Evolutionary conservation across 805 yeast genomes (phyloP).

Genomic region (Zygosaccharomyces bisporus): DNA sequence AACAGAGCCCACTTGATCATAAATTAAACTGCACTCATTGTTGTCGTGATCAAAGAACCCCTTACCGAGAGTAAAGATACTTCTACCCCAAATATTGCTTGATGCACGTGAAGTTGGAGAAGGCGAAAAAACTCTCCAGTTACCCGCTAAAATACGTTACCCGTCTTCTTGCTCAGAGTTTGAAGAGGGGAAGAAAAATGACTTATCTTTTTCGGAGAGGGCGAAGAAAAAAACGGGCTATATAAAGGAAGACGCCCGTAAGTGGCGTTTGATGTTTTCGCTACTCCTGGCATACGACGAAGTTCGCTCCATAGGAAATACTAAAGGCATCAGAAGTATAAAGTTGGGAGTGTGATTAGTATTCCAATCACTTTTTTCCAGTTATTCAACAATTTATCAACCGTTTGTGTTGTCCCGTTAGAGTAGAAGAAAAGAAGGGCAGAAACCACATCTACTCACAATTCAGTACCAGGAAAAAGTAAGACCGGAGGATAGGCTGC

Average conservation of each 20-base stretch:
- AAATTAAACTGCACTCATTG: too few relatives aligned
- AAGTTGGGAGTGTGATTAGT: background rate
- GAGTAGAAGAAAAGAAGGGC: background rate
- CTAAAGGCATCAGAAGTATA: background rate
- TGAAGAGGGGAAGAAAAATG: constrained; percentile 1
- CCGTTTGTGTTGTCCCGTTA: background rate
- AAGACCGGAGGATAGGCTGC: background rate
- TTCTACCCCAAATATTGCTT: too few relatives aligned
- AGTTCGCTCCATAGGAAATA: background rate
- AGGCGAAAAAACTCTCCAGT: too few relatives aligned
- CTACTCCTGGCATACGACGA: background rate
- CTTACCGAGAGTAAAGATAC: too few relatives aligned
- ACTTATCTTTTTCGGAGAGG: constrained; percentile 5
- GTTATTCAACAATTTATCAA: background rate
- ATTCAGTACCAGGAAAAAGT: background rate
- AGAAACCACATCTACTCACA: constrained; percentile 6
- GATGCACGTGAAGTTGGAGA: too few relatives aligned
- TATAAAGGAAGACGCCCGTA: constrained; percentile 1
- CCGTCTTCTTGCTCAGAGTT: constrained; percentile 2
- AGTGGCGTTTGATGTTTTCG: background rate
- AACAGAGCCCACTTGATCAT: too few relatives aligned
- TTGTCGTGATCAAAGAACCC: too few relatives aligned
- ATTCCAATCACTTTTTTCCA: background rate
- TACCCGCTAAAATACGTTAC: background rate
- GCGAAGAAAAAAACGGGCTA: constrained; percentile 4